A percentile compares a stretch with the other conserved stretches of the same genome.
These are phyloP conservation scores for Venturia oleaginea DNA, from an alignment of 2,329 filamentous ascomycete genomes.

Conservation along the genomic window DNA sequence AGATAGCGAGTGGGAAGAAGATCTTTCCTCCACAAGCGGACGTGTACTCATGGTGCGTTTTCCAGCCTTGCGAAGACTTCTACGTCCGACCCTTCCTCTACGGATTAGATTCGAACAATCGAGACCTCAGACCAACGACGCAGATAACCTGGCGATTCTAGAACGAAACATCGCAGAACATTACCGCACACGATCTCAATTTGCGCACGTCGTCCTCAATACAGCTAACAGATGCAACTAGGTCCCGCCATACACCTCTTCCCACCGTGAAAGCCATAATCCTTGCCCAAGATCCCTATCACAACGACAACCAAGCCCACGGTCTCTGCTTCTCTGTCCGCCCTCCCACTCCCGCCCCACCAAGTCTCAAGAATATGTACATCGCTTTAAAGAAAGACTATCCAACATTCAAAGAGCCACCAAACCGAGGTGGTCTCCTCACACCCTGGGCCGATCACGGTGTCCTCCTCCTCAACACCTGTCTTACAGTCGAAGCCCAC, in stretches of 20 bases:
- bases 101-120: no score
- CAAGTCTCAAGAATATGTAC: slow-evolving; percentile 91
- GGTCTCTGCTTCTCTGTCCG: slow-evolving; percentile 93
- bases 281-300: slow-evolving; percentile 93
- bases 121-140: background rate
- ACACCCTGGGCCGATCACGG: slow-evolving; percentile 92
- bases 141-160: background rate
- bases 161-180: background rate
- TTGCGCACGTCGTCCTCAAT: background rate
- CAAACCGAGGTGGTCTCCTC: slow-evolving; percentile 70
- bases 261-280: slow-evolving; percentile 85
- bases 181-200: no score
- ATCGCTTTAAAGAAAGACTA: slow-evolving; percentile 81
- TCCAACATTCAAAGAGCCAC: slow-evolving; percentile 64
- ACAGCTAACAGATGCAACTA: slow-evolving; percentile 29
- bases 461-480: slow-evolving; percentile 89
- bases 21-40: slow-evolving; percentile 83
- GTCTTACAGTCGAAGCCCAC: slow-evolving; percentile 83
- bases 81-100: background rate
- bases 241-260: slow-evolving; percentile 90
- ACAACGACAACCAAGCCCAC: slow-evolving; percentile 91
- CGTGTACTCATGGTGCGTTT: slow-evolving; percentile 80
- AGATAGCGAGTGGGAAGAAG: slow-evolving; percentile 63
- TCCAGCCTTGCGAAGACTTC: background rate
- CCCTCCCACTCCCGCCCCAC: slow-evolving; percentile 77